These are phyloP conservation scores for Ogataea polymorpha DNA, from an alignment of 805 yeast species.

Conservation along the genomic window DNA sequence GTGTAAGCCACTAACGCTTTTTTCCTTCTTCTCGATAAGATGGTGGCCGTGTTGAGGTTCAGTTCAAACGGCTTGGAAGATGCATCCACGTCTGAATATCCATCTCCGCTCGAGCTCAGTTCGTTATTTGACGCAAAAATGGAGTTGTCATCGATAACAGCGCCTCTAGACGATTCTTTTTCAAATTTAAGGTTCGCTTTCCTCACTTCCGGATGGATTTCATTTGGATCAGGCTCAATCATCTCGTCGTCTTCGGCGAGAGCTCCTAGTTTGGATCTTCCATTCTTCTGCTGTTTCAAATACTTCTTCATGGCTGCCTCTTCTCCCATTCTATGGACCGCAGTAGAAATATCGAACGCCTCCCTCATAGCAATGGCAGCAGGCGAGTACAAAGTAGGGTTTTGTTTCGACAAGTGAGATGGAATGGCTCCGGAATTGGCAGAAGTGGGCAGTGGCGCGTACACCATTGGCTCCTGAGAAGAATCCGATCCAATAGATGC, in stretches of 20 bases:
- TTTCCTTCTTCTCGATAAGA: conserved; percentile 43
- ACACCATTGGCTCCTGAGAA: background rate
- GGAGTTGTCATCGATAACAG: conserved; percentile 16
- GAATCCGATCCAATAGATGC: background rate
- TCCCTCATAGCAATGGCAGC: conserved; percentile 59
- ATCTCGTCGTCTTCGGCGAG: conserved; percentile 23
- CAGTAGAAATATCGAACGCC: conserved; percentile 59
- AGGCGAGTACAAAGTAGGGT: conserved; percentile 44
- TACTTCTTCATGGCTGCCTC: conserved; percentile 33
- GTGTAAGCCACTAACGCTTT: conserved; percentile 14
- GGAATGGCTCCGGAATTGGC: conserved; percentile 17
- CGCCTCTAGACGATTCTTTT: conserved; percentile 17
- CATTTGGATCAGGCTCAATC: conserved; percentile 9
- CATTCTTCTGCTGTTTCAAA: conserved; percentile 6
- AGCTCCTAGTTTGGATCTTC: conserved; percentile 9
- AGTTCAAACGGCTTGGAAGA: conserved; percentile 38
- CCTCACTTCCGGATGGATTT: conserved; percentile 11
- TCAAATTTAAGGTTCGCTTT: conserved; percentile 11
- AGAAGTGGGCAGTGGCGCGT: conserved; percentile 7
- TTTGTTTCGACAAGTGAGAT: conserved; percentile 16
- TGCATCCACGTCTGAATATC: conserved; percentile 4
- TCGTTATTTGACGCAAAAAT: conserved; percentile 13
- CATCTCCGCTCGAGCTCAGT: conserved; percentile 3
- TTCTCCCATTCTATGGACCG: conserved; percentile 58
- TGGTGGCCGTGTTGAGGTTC: conserved; percentile 50